Conservation (phyloP, 768 basidiomycete species). For the Suillus luteus region DNA sequence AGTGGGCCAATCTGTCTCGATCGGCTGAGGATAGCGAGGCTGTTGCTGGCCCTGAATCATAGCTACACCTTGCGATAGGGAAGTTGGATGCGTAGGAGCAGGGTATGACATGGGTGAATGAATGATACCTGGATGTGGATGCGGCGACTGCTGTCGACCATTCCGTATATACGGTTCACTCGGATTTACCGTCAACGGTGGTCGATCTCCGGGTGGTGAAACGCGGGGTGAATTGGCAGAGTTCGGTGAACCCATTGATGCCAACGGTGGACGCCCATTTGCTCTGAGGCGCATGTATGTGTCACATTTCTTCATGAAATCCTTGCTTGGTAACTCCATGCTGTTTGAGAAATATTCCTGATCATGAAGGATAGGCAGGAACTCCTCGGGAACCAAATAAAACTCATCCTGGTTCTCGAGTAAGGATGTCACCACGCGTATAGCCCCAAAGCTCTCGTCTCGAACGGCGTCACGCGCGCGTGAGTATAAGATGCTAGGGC, state of each 20-base stretch:
- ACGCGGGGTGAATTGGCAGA: constrained; percentile 21
- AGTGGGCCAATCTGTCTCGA: constrained; percentile 46
- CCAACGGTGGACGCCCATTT: constrained; percentile 48
- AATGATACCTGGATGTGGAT: constrained; percentile 39
- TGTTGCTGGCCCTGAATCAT: constrained; percentile 47
- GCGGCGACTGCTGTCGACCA: constrained; percentile 42
- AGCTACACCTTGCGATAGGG: constrained; percentile 46
- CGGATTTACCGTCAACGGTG: constrained; percentile 41
- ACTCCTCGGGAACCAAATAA: constrained; percentile 92
- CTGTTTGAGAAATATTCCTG: constrained; percentile 90
- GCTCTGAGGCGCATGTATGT: constrained; percentile 80
- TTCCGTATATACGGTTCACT: constrained; percentile 41
- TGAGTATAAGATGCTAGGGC: constrained; percentile 96
- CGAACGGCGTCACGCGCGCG: constrained; percentile 81
- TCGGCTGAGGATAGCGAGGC: constrained; percentile 40
- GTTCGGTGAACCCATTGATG: constrained; percentile 31
- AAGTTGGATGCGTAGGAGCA: constrained; percentile 44
- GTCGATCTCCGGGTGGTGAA: constrained; percentile 49
- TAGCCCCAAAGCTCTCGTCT: constrained; percentile 91
- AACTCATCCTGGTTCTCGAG: constrained; percentile 95
- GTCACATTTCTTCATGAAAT: constrained; percentile 94
- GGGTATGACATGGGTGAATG: constrained; percentile 49
- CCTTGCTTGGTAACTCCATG: constrained; percentile 89
- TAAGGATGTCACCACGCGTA: constrained; percentile 81
- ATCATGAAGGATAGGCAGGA: constrained; percentile 82